Percentiles rank a stretch among this genome's conserved stretches.
Evolutionary conservation across 495 filamentous ascomycete species (phyloP).

Genomic region (Trichoderma reesei): DNA sequence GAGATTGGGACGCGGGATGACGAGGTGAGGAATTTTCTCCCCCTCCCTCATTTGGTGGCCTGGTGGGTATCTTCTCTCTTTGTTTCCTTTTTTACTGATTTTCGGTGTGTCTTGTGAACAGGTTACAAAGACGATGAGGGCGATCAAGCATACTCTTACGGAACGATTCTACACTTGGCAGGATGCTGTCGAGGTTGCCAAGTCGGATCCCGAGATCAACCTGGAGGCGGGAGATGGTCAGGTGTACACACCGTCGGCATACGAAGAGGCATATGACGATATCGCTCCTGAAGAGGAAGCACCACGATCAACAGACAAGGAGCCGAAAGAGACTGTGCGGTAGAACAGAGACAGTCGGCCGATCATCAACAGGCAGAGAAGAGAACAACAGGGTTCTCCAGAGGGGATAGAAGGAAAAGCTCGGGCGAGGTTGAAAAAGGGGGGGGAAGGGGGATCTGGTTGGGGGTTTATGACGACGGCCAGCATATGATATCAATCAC

Average conservation of each 20-base stretch:
- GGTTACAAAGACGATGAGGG: constrained; percentile 62
- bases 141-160: constrained; percentile 74
- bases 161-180: constrained; percentile 88
- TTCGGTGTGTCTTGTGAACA: constrained; percentile 20
- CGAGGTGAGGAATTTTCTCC: constrained; percentile 41
- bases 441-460: neutral
- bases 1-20: constrained; percentile 50
- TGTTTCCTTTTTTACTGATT: neutral
- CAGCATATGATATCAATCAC: neutral
- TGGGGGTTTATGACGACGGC: too few species aligned
- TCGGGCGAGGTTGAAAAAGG: neutral
- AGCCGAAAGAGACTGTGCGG: neutral
- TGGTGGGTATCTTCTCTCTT: neutral
- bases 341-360: neutral
- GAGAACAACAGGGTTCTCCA: neutral
- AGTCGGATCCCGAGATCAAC: constrained; percentile 55
- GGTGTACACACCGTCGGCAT: constrained; percentile 38
- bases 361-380: neutral
- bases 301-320: neutral
- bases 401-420: neutral
- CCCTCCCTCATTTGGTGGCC: neutral
- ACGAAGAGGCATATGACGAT: constrained; percentile 21
- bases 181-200: constrained; percentile 64
- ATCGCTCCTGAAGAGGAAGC: neutral
- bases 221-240: constrained; percentile 34